phyloP scores from a whole-genome alignment of 2,329 filamentous ascomycete species.

The Apiospora marii region DNA sequence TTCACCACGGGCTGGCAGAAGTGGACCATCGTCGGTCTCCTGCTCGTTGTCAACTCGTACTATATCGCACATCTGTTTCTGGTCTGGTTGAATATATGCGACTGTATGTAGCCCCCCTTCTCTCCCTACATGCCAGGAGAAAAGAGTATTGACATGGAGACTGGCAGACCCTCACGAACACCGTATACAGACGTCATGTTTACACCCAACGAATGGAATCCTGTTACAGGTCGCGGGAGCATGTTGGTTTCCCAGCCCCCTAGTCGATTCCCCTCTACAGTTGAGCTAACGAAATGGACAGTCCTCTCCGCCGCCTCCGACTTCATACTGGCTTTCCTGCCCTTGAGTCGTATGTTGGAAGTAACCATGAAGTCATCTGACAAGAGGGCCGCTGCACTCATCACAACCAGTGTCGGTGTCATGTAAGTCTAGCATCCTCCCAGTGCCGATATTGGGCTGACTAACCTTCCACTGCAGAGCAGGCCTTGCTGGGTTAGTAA shows the following conservation, averaged over 20 bases:
- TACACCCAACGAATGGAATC: neutral
- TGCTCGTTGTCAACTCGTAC: slow-evolving; percentile 39
- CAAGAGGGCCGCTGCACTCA: slow-evolving; percentile 43
- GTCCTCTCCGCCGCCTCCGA: slow-evolving; percentile 40
- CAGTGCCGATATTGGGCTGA: neutral
- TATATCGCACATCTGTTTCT: slow-evolving; percentile 32
- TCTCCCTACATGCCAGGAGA: neutral
- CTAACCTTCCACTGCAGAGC: neutral
- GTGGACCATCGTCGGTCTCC: slow-evolving; percentile 41
- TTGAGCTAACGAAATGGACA: neutral
- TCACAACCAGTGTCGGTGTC: slow-evolving; percentile 46
- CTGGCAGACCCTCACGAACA: neutral
- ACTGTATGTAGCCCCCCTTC: neutral
- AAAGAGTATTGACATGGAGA: neutral
- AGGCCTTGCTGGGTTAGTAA: slow-evolving; percentile 1
- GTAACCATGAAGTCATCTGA: slow-evolving; percentile 47
- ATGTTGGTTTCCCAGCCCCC: neutral
- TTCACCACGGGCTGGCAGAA: slow-evolving; percentile 39
- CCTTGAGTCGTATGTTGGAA: slow-evolving; percentile 47
- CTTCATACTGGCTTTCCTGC: slow-evolving; percentile 46
- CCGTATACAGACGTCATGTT: neutral
- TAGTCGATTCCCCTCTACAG: neutral
- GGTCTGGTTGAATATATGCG: slow-evolving; percentile 31
- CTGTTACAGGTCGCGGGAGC: neutral
- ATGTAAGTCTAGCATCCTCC: slow-evolving; percentile 31